Percentiles rank a stretch among this genome's conserved stretches.
Evolutionary conservation across 306 rosid species (phyloP).

Genomic region (Hylodesmum podocarpum): DNA sequence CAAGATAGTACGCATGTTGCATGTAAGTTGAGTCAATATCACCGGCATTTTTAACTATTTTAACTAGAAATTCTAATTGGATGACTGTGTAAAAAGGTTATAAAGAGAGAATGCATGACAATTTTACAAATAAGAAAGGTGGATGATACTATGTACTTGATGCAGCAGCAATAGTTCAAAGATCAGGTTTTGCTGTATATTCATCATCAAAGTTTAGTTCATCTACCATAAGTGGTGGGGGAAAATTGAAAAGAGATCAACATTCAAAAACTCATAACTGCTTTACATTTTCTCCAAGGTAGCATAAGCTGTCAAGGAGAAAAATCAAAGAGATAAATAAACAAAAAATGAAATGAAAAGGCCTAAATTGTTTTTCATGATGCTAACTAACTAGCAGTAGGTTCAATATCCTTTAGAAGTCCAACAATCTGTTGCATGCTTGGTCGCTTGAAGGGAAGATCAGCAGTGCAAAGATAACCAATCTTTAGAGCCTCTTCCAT

Average conservation of each 20-base stretch:
- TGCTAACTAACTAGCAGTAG: slow-evolving; percentile 38
- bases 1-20: too few species aligned
- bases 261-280: slow-evolving; percentile 32
- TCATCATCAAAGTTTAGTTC: slow-evolving; percentile 40
- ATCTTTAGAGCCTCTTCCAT: slow-evolving; percentile 95
- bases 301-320: slow-evolving; percentile 35
- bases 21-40: too few species aligned
- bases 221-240: slow-evolving; percentile 32
- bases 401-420: slow-evolving; percentile 90
- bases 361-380: slow-evolving; percentile 22
- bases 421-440: slow-evolving; percentile 99
- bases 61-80: too few species aligned
- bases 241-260: slow-evolving; percentile 27
- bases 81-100: too few species aligned
- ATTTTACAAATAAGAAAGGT: neutral
- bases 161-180: slow-evolving; percentile 10
- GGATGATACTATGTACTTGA: slow-evolving; percentile 3
- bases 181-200: slow-evolving; percentile 38
- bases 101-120: too few species aligned
- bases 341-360: slow-evolving; percentile 25
- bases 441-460: slow-evolving; percentile 87
- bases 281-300: slow-evolving; percentile 47
- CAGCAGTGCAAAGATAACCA: slow-evolving; percentile 97
- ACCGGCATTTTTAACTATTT: too few species aligned
- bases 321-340: slow-evolving; percentile 9